Percentiles rank a stretch among this genome's conserved stretches.
phyloP scores from a whole-genome alignment of 129 eudicot genomes.

The Tagetes patula region DNA sequence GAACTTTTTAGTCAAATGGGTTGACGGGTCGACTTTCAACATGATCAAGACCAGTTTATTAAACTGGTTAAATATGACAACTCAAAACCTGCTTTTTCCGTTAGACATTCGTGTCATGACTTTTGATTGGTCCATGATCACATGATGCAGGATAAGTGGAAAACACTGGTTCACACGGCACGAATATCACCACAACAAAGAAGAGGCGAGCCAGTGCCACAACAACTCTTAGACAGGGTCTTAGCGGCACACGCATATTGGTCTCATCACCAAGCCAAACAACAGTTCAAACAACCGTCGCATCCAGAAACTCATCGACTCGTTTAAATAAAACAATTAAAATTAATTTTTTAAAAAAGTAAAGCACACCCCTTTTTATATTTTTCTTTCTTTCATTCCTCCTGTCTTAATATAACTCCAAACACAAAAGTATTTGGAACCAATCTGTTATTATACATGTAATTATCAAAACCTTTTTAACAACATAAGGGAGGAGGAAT shows the following conservation, averaged over 20 bases:
- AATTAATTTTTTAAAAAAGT: conserved; percentile 12
- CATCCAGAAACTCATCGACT: conserved; percentile 63
- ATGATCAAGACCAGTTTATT: too few relatives aligned
- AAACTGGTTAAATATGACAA: neutral
- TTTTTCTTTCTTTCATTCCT: neutral
- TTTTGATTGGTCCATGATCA: conserved; percentile 9
- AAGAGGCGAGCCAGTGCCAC: conserved; percentile 99
- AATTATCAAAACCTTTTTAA: conserved; percentile 19
- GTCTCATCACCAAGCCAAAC: conserved; percentile 92
- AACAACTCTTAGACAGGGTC: conserved; percentile 91
- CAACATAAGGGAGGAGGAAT: conserved; percentile 31
- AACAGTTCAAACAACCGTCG: conserved; percentile 59
- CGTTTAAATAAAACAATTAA: conserved; percentile 37
- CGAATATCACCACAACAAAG: conserved; percentile 98
- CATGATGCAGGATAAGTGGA: conserved; percentile 89
- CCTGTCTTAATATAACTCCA: conserved; percentile 25
- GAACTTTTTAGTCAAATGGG: too few relatives aligned
- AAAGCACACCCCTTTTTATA: conserved; percentile 1
- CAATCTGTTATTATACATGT: conserved; percentile 30
- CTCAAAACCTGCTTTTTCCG: too few relatives aligned
- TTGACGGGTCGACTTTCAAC: too few relatives aligned
- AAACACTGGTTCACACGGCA: conserved; percentile 96
- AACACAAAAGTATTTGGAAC: conserved; percentile 16
- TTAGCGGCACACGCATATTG: conserved; percentile 89
- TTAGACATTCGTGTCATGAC: neutral